phyloP scores from a whole-genome alignment of 345 rosid genomes.

The Trapa incisa region DNA sequence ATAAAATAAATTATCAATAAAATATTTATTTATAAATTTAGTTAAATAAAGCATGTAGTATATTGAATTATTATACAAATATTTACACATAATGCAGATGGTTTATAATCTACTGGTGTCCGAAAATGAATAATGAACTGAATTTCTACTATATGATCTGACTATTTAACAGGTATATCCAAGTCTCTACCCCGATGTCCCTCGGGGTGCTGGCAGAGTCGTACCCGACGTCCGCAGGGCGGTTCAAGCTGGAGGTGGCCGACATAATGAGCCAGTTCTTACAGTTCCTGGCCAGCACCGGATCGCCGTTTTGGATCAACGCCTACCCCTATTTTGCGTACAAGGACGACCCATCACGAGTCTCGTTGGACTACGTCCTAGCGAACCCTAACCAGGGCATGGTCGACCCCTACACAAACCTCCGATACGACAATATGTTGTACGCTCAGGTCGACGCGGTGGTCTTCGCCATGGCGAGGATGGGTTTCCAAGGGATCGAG shows the following conservation, averaged over 20 bases:
- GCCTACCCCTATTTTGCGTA: slow-evolving; percentile 96
- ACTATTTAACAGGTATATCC: slow-evolving; percentile 12
- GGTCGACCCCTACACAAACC: slow-evolving; percentile 65
- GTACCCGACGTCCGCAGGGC: slow-evolving; percentile 83
- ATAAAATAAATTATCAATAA: too few species aligned
- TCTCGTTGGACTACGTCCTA: slow-evolving; percentile 70
- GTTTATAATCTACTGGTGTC: too few species aligned
- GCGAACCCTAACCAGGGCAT: slow-evolving; percentile 75
- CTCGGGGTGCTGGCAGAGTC: slow-evolving; percentile 61
- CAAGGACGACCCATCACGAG: slow-evolving; percentile 45
- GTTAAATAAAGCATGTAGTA: too few species aligned
- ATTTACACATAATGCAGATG: too few species aligned
- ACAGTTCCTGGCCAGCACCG: slow-evolving; percentile 40
- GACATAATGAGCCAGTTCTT: slow-evolving; percentile 49
- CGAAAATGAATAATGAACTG: too few species aligned
- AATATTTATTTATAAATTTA: too few species aligned
- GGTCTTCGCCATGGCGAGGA: slow-evolving; percentile 48
- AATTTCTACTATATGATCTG: too few species aligned
- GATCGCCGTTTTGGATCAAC: slow-evolving; percentile 80
- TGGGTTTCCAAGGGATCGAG: slow-evolving; percentile 61
- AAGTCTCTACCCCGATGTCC: slow-evolving; percentile 67
- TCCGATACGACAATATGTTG: slow-evolving; percentile 81
- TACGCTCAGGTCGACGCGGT: slow-evolving; percentile 92
- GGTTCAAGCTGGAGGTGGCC: slow-evolving; percentile 44
- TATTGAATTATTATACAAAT: too few species aligned